A percentile compares a stretch with the other conserved stretches of the same genome.
These are phyloP conservation scores for Eimeria acervulina DNA, from an alignment of 169 alveolate species.

Conservation along the genomic window DNA sequence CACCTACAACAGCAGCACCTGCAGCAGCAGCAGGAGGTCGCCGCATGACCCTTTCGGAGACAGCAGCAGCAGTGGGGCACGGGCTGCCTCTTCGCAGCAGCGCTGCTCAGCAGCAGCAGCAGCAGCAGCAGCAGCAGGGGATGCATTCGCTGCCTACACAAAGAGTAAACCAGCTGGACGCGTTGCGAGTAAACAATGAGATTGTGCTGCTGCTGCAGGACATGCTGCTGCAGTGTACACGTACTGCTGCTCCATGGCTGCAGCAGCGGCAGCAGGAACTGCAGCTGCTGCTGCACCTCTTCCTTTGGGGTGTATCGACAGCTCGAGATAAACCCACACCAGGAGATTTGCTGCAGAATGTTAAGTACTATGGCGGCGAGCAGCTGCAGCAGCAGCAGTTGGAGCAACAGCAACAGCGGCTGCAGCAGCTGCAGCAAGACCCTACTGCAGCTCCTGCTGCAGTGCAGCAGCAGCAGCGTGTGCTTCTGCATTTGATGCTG, in stretches of 20 bases:
- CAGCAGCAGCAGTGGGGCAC: slow-evolving; percentile 34
- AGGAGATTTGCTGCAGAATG: slow-evolving; percentile 79
- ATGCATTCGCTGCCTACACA: not conserved
- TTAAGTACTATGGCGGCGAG: slow-evolving; percentile 33
- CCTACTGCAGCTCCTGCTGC: slow-evolving; percentile 1
- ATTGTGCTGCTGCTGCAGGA: slow-evolving; percentile 77
- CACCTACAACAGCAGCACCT: not conserved
- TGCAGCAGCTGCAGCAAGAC: not conserved
- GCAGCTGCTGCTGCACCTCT: slow-evolving; percentile 58
- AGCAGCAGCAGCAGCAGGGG: not conserved
- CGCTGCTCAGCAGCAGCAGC: not conserved
- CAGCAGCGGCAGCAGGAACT: slow-evolving; percentile 44
- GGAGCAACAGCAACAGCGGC: not conserved
- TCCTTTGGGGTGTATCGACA: slow-evolving; percentile 62
- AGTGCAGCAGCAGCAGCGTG: slow-evolving; percentile 4
- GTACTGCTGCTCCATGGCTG: slow-evolving; percentile 48
- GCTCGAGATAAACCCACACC: slow-evolving; percentile 61
- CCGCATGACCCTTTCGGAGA: not conserved
- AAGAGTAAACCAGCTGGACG: slow-evolving; percentile 76
- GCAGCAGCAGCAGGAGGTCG: slow-evolving; percentile 23
- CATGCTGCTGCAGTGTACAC: slow-evolving; percentile 51
- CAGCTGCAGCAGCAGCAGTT: slow-evolving; percentile 38
- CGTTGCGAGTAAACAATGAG: slow-evolving; percentile 70
- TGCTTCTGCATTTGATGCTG: not conserved
- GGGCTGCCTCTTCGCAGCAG: slow-evolving; percentile 4